Evolutionary conservation across 2,329 filamentous ascomycete genomes (phyloP).

Genomic region (Epichloe sp.): DNA sequence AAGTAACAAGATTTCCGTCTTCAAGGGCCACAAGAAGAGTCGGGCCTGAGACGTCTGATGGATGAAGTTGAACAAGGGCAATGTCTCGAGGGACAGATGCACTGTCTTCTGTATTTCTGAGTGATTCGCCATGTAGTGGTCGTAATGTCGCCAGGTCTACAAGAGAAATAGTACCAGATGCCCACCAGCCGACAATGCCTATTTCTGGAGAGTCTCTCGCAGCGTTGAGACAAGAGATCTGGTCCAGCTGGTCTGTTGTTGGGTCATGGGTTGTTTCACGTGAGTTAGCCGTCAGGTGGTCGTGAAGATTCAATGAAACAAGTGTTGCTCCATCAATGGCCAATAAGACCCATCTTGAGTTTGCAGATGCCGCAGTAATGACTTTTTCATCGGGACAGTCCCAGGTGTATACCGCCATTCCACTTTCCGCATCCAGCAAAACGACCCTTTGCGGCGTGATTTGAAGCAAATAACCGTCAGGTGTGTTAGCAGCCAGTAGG

Average conservation of each 20-base stretch:
- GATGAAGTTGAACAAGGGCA: constrained; percentile 65
- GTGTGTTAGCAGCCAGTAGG: constrained; percentile 54
- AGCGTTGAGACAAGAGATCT: constrained; percentile 76
- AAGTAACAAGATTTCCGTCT: constrained; percentile 82
- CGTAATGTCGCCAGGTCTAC: constrained; percentile 55
- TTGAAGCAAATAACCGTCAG: constrained; percentile 55
- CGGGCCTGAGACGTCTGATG: constrained; percentile 40
- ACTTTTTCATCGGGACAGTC: constrained; percentile 28
- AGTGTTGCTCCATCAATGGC: constrained; percentile 64
- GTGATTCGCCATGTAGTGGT: constrained; percentile 48
- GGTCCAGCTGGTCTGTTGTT: constrained; percentile 33
- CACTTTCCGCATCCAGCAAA: constrained; percentile 47
- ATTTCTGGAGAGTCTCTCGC: constrained; percentile 48
- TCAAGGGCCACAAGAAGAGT: constrained; percentile 85
- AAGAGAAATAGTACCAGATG: constrained; percentile 65
- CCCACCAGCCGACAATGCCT: constrained; percentile 80
- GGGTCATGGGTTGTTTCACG: constrained; percentile 46
- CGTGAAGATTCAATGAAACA: constrained; percentile 50
- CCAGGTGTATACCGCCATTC: constrained; percentile 48
- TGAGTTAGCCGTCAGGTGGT: constrained; percentile 42
- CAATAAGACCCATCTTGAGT: constrained; percentile 54
- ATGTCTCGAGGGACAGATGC: constrained; percentile 75
- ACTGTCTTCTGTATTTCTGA: constrained; percentile 48
- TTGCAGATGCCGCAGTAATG: constrained; percentile 71
- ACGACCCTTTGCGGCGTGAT: constrained; percentile 53